A percentile compares a stretch with the other conserved stretches of the same genome.
phyloP scores from a whole-genome alignment of 2,329 filamentous ascomycete species.

The Chalaropsis thielavioides region DNA sequence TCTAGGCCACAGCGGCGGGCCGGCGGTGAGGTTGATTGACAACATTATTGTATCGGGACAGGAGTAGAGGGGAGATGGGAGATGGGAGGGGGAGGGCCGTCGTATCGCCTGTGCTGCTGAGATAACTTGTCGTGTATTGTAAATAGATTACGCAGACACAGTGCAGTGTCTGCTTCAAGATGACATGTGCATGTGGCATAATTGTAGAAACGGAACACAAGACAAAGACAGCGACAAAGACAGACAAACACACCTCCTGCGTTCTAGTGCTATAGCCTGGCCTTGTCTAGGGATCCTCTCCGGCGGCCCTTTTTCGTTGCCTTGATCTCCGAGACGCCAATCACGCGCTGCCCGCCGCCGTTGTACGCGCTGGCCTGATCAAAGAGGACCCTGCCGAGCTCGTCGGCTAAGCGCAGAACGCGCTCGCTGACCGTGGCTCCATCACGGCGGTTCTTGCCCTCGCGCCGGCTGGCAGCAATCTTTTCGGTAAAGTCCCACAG shows the following conservation, averaged over 20 bases:
- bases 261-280: slow-evolving; percentile 10
- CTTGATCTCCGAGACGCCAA: slow-evolving; percentile 26
- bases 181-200: no score
- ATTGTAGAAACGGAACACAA: no score
- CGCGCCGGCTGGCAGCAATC: slow-evolving; percentile 67
- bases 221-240: no score
- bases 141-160: no score
- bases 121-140: no score
- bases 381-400: slow-evolving; percentile 57
- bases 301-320: slow-evolving; percentile 35
- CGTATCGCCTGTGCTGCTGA: no score
- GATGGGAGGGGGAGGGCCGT: no score
- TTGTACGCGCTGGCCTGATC: slow-evolving; percentile 36
- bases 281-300: slow-evolving; percentile 35
- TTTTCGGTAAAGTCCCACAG: slow-evolving; percentile 87
- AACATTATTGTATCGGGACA: slow-evolving; percentile 59
- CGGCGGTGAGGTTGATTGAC: slow-evolving; percentile 77
- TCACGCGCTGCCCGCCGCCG: slow-evolving; percentile 36
- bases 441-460: slow-evolving; percentile 94
- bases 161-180: no score
- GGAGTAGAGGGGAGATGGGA: not conserved
- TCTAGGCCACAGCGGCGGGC: slow-evolving; percentile 55
- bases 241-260: no score
- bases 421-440: slow-evolving; percentile 74
- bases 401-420: slow-evolving; percentile 63